Conservation (phyloP, 139 green algal species). For the Yamagishiella unicocca region DNA sequence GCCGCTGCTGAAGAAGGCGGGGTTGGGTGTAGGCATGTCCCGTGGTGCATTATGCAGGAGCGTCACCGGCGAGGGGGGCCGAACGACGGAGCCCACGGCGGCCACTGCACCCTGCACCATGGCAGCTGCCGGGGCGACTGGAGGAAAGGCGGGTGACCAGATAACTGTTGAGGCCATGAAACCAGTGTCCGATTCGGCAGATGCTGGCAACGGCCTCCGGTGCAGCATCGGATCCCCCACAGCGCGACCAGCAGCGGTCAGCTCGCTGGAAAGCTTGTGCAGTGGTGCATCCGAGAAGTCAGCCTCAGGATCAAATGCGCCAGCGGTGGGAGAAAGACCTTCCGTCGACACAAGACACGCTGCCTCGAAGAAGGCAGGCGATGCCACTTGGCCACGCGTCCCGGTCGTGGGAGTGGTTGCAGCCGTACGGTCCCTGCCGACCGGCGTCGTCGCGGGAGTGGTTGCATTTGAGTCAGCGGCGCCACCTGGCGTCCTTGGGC, state of each 20-base stretch:
- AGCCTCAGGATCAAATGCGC: no score
- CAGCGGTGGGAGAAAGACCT: no score
- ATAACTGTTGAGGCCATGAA: background rate
- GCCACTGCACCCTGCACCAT: background rate
- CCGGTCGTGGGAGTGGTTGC: background rate
- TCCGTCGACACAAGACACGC: no score
- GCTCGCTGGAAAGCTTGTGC: background rate
- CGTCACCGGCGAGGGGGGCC: conserved; percentile 6
- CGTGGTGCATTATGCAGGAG: background rate
- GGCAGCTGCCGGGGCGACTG: background rate
- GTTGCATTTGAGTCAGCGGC: background rate
- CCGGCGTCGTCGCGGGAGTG: conserved; percentile 1
- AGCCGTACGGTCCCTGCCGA: background rate
- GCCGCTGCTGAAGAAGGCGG: background rate
- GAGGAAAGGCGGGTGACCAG: conserved; percentile 17
- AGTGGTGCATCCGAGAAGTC: no score
- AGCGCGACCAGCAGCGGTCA: background rate
- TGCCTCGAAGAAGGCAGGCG: no score
- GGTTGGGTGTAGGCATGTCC: conserved; percentile 31
- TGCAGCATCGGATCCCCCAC: background rate
- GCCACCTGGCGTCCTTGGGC: conserved; percentile 11
- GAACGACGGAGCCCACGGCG: background rate
- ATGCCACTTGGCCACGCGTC: background rate
- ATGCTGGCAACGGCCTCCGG: background rate
- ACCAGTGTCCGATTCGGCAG: no score